These are phyloP conservation scores for Cardamine occulta DNA, from an alignment of 345 rosid species.

Conservation along the genomic window DNA sequence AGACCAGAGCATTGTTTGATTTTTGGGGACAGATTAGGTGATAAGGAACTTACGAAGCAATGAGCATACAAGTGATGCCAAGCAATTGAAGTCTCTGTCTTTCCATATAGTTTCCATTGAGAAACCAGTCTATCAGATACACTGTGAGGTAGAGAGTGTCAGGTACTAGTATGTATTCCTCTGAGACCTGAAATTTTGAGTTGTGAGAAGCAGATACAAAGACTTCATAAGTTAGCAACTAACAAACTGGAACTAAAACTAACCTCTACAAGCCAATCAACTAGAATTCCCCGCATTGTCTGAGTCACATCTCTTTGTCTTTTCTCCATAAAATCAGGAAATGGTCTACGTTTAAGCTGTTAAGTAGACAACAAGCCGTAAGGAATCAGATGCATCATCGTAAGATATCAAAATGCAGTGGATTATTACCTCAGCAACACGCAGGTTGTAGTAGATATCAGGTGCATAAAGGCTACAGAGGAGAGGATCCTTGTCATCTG, in stretches of 20 bases:
- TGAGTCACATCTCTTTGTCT: slow-evolving; percentile 75
- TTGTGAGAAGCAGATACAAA: slow-evolving; percentile 18
- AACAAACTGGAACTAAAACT: slow-evolving; percentile 1
- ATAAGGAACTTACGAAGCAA: slow-evolving; percentile 77
- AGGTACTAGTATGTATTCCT: slow-evolving; percentile 82
- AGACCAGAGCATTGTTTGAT: slow-evolving; percentile 16
- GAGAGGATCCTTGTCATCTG: slow-evolving; percentile 63
- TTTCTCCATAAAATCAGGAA: slow-evolving; percentile 66
- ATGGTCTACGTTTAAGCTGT: slow-evolving; percentile 74
- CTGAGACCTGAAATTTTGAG: slow-evolving; percentile 67
- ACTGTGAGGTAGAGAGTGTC: slow-evolving; percentile 92
- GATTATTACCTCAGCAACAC: slow-evolving; percentile 74
- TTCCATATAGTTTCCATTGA: slow-evolving; percentile 67
- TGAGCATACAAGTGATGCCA: slow-evolving; percentile 94
- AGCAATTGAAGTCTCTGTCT: slow-evolving; percentile 84
- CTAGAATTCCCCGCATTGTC: slow-evolving; percentile 83
- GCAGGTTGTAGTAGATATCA: slow-evolving; percentile 69
- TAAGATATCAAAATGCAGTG: not conserved
- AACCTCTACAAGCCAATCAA: slow-evolving; percentile 99
- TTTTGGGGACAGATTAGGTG: not conserved
- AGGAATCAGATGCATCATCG: slow-evolving; percentile 1
- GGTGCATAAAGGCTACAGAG: slow-evolving; percentile 79
- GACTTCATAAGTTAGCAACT: not conserved
- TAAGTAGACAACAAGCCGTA: slow-evolving; percentile 27
- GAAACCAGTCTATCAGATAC: slow-evolving; percentile 78